Conservation (phyloP, 176 grass and related monocot species). For the Hsuehochloa calcarea region DNA sequence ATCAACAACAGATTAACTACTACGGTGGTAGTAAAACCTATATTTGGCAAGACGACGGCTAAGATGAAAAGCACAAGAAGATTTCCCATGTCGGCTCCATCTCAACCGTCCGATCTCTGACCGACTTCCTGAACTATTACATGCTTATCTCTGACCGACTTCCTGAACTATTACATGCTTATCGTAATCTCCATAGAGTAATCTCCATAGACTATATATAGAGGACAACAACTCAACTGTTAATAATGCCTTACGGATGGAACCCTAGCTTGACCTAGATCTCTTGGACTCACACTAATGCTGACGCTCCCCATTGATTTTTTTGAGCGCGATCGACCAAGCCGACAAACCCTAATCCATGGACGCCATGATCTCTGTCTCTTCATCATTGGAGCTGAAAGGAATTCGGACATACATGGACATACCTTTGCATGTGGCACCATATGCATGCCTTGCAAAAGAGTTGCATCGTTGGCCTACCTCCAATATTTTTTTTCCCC, state of each 20-base stretch:
- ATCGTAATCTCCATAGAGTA: too few species aligned
- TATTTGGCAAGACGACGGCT: too few species aligned
- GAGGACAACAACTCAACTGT: too few species aligned
- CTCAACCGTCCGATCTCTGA: too few species aligned
- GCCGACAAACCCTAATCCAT: background rate
- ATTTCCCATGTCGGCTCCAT: too few species aligned
- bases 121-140: too few species aligned
- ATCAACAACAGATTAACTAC: too few species aligned
- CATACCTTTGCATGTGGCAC: conserved; percentile 15
- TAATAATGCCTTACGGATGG: background rate
- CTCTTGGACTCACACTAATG: background rate
- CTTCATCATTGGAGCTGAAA: conserved; percentile 26
- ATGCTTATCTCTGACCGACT: too few species aligned
- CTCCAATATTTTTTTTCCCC: background rate
- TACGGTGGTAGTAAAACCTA: too few species aligned
- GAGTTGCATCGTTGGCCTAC: conserved; percentile 28
- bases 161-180: too few species aligned
- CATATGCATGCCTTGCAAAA: conserved; percentile 23
- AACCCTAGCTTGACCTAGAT: background rate
- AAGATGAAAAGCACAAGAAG: too few species aligned
- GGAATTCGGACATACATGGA: conserved; percentile 12
- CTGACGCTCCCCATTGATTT: background rate
- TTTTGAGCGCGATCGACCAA: background rate
- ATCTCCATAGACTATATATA: too few species aligned
- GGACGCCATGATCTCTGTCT: background rate